Percentiles rank a stretch among this genome's conserved stretches.
Conservation (phyloP, 805 yeast genomes). For the Hanseniaspora lindneri region DNA sequence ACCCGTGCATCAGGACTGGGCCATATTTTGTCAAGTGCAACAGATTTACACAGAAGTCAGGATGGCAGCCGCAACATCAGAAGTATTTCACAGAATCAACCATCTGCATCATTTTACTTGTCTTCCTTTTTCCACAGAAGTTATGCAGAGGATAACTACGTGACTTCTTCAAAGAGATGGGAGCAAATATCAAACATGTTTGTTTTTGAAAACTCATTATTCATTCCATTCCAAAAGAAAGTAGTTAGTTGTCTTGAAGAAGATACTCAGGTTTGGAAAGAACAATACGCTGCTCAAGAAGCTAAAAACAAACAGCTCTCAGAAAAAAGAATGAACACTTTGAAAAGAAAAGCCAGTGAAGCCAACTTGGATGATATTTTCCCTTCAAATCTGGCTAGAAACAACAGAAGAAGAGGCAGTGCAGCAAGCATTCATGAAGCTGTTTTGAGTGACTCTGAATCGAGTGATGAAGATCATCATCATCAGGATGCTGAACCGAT, state of each 20-base stretch:
- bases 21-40: neutral
- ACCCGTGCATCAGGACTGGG: neutral
- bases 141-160: neutral
- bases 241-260: neutral
- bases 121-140: neutral
- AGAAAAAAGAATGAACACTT: neutral
- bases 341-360: constrained; percentile 1
- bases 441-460: constrained; percentile 14
- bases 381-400: neutral
- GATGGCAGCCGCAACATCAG: neutral
- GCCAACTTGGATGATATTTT: neutral
- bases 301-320: neutral
- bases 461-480: constrained; percentile 23
- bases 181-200: constrained; percentile 4
- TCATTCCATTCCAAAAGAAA: neutral
- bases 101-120: neutral
- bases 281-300: neutral
- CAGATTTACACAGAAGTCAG: neutral
- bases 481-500: constrained; percentile 37
- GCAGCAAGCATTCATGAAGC: neutral
- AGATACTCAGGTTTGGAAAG: neutral
- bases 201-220: neutral
- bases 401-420: neutral
- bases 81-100: neutral
- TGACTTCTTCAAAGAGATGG: constrained; percentile 10